Evolutionary conservation across 164 flowering plant genomes (phyloP).

Genomic region (Magnolia sinica): DNA sequence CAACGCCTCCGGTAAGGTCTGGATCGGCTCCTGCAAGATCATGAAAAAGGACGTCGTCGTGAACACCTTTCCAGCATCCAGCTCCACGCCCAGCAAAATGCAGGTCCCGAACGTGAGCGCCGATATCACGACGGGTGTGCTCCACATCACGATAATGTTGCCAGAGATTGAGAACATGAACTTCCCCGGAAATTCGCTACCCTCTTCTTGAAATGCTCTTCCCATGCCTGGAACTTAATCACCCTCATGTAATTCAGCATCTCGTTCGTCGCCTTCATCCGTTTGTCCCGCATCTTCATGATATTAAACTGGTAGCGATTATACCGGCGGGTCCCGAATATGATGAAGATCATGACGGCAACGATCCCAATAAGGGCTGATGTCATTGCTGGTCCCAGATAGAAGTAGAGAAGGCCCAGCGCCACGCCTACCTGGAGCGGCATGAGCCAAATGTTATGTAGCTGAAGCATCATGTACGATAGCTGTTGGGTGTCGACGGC

Average conservation of each 20-base stretch:
- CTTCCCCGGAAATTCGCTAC: constrained; percentile 57
- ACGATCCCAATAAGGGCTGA: constrained; percentile 48
- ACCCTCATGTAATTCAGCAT: constrained; percentile 83
- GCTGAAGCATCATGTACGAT: constrained; percentile 85
- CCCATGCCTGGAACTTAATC: constrained; percentile 98
- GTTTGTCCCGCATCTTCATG: constrained; percentile 68
- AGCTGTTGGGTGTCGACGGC: constrained; percentile 97
- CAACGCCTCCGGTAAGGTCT: constrained; percentile 83
- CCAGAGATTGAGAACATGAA: constrained; percentile 61
- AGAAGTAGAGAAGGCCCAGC: constrained; percentile 56
- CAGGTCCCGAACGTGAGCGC: constrained; percentile 39
- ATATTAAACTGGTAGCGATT: constrained; percentile 52
- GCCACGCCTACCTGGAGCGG: constrained; percentile 71
- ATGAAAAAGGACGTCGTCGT: constrained; percentile 68
- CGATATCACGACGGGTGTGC: constrained; percentile 64
- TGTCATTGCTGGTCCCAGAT: constrained; percentile 52
- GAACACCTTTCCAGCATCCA: constrained; percentile 43
- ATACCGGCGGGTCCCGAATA: constrained; percentile 51
- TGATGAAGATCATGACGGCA: constrained; percentile 45
- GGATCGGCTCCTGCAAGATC: constrained; percentile 86
- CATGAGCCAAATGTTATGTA: constrained; percentile 80
- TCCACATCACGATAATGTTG: constrained; percentile 75
- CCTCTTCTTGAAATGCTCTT: constrained; percentile 73
- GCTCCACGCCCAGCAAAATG: constrained; percentile 8
- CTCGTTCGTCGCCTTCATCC: constrained; percentile 91